Conservation (phyloP, 2,329 filamentous ascomycete genomes). For the Fusarium armeniacum region DNA sequence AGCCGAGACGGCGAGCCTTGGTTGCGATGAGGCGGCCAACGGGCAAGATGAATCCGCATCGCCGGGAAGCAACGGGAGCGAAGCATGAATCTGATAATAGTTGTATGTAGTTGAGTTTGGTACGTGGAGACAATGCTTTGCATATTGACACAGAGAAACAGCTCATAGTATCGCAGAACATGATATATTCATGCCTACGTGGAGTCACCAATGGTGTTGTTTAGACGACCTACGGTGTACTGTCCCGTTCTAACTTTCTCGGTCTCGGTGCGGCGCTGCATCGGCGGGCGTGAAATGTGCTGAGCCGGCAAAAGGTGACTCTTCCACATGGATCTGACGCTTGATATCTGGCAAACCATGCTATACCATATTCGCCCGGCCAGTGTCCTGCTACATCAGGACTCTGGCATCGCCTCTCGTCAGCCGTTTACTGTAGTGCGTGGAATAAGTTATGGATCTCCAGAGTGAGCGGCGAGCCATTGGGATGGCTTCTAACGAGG, state of each 20-base stretch:
- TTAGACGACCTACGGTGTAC: conserved; percentile 2
- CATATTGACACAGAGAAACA: conserved; percentile 16
- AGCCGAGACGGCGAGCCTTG: conserved; percentile 40
- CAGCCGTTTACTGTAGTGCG: conserved; percentile 16
- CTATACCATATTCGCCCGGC: conserved; percentile 12
- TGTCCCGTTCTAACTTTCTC: conserved; percentile 24
- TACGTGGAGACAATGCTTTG: conserved; percentile 28
- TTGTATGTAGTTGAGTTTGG: conserved; percentile 25
- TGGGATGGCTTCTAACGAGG: conserved; percentile 19
- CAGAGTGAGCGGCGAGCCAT: conserved; percentile 32
- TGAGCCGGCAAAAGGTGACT: conserved; percentile 26
- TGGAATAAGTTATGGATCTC: conserved; percentile 19
- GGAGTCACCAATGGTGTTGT: conserved; percentile 17
- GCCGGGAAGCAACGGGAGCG: conserved; percentile 47
- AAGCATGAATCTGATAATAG: conserved; percentile 3
- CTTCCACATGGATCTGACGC: conserved; percentile 4
- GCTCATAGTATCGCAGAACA: background rate
- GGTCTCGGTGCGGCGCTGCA: conserved; percentile 42
- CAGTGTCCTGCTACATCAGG: conserved; percentile 9
- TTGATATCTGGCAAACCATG: conserved; percentile 19
- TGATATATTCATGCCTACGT: conserved; percentile 3
- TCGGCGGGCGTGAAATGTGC: conserved; percentile 41
- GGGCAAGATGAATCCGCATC: conserved; percentile 40
- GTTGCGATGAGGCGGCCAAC: conserved; percentile 30
- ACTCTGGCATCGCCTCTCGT: conserved; percentile 15